A percentile compares a stretch with the other conserved stretches of the same genome.
phyloP scores from a whole-genome alignment of 805 yeast genomes.

The Suhomyces xylopsoci region DNA sequence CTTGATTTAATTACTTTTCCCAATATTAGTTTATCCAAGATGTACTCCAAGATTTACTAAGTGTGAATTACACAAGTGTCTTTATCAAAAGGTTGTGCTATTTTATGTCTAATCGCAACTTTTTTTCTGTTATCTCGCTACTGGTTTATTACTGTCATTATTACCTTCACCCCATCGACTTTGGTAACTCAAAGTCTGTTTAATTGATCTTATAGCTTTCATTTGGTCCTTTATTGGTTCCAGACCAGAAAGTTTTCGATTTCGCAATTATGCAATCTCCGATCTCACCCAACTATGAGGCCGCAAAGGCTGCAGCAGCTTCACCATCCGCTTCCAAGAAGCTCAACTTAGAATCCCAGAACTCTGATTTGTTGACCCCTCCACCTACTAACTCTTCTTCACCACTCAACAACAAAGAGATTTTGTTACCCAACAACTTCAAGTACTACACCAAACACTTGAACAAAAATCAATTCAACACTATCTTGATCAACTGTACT shows the following conservation, averaged over 20 bases:
- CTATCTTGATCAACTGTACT: constrained; percentile 35
- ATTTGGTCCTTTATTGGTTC: not conserved
- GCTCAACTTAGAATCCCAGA: not conserved
- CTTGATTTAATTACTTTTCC: not conserved
- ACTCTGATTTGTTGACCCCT: constrained; percentile 12
- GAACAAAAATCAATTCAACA: constrained; percentile 40
- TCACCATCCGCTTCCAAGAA: not conserved
- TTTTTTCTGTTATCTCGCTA: not conserved
- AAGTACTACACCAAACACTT: constrained; percentile 39
- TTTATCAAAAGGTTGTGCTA: not conserved
- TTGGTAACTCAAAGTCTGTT: not conserved
- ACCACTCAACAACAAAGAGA: constrained; percentile 8
- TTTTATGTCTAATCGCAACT: not conserved
- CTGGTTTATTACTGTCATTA: constrained; percentile 1
- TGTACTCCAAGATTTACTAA: not conserved
- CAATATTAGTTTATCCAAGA: not conserved
- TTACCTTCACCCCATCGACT: not conserved
- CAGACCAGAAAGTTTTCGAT: not conserved
- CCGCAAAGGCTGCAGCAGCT: not conserved
- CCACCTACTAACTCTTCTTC: constrained; percentile 16
- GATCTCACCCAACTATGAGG: not conserved
- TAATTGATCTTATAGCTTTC: not conserved
- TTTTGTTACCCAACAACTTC: constrained; percentile 33
- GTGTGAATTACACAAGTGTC: not conserved
- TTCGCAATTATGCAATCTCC: not conserved